A percentile compares a stretch with the other conserved stretches of the same genome.
phyloP scores from a whole-genome alignment of 192 early-diverging fungal species.

The Rhizoclosmatium sp. region DNA sequence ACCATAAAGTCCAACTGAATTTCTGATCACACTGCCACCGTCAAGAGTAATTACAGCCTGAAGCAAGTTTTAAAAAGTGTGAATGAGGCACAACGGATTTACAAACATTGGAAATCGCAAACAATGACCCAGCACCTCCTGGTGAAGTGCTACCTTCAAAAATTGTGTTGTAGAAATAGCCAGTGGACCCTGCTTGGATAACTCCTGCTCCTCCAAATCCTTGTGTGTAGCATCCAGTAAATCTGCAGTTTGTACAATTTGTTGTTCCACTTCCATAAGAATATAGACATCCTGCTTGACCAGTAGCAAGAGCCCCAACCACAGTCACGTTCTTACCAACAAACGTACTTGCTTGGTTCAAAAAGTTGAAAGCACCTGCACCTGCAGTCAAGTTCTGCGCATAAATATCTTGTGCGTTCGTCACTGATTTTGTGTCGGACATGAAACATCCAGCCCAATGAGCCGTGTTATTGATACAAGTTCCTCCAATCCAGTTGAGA shows the following conservation, averaged over 20 bases:
- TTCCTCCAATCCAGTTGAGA: conserved; percentile 3
- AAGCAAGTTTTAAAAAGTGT: background rate
- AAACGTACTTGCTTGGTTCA: conserved; percentile 4
- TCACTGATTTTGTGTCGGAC: background rate
- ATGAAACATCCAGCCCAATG: conserved; percentile 12
- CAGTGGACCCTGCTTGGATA: background rate
- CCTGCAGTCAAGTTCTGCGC: background rate
- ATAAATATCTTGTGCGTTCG: background rate
- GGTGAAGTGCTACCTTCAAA: background rate
- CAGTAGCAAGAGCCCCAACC: background rate
- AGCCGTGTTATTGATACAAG: conserved; percentile 15
- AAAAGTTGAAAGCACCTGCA: background rate
- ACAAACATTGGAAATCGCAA: background rate
- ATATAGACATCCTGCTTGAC: conserved; percentile 10
- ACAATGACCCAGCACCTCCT: background rate
- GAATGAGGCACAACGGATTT: background rate
- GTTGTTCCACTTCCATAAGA: background rate
- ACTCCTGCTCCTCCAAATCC: conserved; percentile 16
- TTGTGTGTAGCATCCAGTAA: background rate
- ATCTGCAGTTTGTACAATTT: conserved; percentile 2
- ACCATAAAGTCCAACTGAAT: background rate
- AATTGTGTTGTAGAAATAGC: background rate
- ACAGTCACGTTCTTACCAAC: conserved; percentile 10
- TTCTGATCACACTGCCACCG: background rate
- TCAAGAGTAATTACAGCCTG: background rate